Evolutionary conservation across 2,329 filamentous ascomycete species (phyloP).

Genomic region (Monilinia aucupariae): DNA sequence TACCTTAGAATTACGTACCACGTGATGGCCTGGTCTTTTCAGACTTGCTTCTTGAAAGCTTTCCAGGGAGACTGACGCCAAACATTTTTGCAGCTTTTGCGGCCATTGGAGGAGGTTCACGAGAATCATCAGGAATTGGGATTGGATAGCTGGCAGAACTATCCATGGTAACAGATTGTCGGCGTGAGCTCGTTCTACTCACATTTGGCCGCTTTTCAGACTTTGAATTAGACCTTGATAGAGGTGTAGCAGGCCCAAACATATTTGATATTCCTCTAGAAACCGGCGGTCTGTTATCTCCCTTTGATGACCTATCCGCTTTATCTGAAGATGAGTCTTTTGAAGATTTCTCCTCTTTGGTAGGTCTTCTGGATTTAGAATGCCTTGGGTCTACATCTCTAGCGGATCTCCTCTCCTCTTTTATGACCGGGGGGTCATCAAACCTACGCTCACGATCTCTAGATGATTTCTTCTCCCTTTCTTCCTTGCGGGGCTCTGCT

Average conservation of each 20-base stretch:
- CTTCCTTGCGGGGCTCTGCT: constrained; percentile 42
- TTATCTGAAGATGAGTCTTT: constrained; percentile 66
- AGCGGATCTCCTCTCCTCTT: constrained; percentile 37
- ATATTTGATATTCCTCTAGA: constrained; percentile 52
- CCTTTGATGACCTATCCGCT: constrained; percentile 40
- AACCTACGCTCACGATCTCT: constrained; percentile 32
- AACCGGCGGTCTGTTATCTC: constrained; percentile 35
- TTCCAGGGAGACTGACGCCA: constrained; percentile 47
- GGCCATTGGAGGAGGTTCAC: constrained; percentile 49
- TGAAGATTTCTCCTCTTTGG: constrained; percentile 57
- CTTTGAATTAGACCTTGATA: constrained; percentile 64
- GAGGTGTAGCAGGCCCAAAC: constrained; percentile 62
- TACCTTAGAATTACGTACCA: constrained; percentile 30
- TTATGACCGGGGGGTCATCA: constrained; percentile 17
- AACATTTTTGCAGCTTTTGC: constrained; percentile 76
- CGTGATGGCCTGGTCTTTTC: constrained; percentile 44
- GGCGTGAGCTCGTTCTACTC: constrained; percentile 56
- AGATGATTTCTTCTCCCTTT: constrained; percentile 37
- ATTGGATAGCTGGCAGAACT: constrained; percentile 53
- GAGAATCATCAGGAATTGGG: constrained; percentile 63
- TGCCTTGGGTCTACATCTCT: constrained; percentile 48
- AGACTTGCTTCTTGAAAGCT: constrained; percentile 45
- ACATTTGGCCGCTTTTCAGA: constrained; percentile 56
- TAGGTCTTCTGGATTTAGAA: constrained; percentile 52
- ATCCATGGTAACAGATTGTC: constrained; percentile 61